Evolutionary conservation across 768 basidiomycete genomes (phyloP).

Genomic region (Epithele typhae): DNA sequence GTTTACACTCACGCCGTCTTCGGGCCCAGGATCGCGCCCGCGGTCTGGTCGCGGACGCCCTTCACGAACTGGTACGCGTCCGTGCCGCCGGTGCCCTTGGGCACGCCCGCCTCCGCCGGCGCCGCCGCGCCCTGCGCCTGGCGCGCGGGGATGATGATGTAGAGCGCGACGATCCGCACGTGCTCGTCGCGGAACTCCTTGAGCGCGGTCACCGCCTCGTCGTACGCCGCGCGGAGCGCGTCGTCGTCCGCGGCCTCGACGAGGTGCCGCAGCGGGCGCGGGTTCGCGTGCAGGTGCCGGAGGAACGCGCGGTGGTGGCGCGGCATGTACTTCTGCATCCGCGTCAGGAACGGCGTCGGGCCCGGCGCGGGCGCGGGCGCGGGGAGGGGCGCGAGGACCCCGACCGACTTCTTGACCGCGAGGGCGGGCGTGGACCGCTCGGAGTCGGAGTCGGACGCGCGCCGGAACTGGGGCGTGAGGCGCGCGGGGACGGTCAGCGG

Average conservation of each 20-base stretch:
- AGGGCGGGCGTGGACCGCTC: neutral
- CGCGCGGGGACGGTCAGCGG: conserved; percentile 5
- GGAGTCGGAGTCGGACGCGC: neutral
- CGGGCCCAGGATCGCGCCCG: conserved; percentile 25
- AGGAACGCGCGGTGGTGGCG: conserved; percentile 56
- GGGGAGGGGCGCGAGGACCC: neutral
- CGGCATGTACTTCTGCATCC: conserved; percentile 62
- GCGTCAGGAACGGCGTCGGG: conserved; percentile 38
- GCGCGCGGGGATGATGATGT: conserved; percentile 45
- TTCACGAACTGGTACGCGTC: conserved; percentile 54
- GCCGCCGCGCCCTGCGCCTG: conserved; percentile 1
- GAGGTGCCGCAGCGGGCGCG: conserved; percentile 43
- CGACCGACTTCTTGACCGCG: too few species aligned
- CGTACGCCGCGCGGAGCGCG: conserved; percentile 37
- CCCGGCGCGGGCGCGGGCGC: neutral
- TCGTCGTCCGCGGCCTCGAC: conserved; percentile 27
- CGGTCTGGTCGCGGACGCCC: conserved; percentile 48
- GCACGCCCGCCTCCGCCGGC: conserved; percentile 2
- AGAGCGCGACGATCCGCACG: conserved; percentile 50
- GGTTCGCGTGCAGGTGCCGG: conserved; percentile 41
- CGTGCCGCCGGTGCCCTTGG: conserved; percentile 55
- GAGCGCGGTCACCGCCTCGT: conserved; percentile 44
- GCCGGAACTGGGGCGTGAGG: conserved; percentile 8
- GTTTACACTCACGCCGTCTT: neutral
- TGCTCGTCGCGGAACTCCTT: conserved; percentile 56